A percentile compares a stretch with the other conserved stretches of the same genome.
Conservation (phyloP, 225 moss, liverwort and hornwort genomes). For the Asterella californica region DNA sequence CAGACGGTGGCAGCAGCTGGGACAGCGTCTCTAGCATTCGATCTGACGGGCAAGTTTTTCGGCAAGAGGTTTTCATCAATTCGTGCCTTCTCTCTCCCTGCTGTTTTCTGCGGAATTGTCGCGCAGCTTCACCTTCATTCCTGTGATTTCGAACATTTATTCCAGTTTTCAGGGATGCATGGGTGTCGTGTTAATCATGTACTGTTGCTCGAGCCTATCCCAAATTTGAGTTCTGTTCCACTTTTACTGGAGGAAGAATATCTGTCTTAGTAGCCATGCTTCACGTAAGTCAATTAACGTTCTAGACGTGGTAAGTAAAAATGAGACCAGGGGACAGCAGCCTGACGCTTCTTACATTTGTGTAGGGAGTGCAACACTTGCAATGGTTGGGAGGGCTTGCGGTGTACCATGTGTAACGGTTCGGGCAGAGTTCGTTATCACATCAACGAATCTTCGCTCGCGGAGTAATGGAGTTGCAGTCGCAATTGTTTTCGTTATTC, state of each 20-base stretch:
- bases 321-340: background rate
- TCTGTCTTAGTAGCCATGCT: no score
- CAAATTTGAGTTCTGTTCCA: no score
- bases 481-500: background rate
- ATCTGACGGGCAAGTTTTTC: conserved; percentile 82
- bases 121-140: background rate
- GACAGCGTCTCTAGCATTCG: conserved; percentile 76
- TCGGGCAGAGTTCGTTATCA: conserved; percentile 72
- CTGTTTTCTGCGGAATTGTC: no score
- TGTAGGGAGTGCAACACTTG: conserved; percentile 80
- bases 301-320: background rate
- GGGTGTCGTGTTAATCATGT: no score
- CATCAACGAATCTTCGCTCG: conserved; percentile 46
- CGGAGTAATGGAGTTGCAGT: conserved; percentile 43
- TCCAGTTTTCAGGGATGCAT: no score
- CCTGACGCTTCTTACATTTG: background rate
- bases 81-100: background rate
- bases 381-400: conserved; percentile 96
- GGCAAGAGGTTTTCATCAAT: conserved; percentile 63
- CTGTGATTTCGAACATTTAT: background rate
- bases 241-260: no score
- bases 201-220: no score
- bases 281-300: no score
- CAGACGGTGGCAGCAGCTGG: conserved; percentile 94
- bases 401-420: conserved; percentile 76